Percentiles rank a stretch among this genome's conserved stretches.
These are phyloP conservation scores for Xylaria multiplex DNA, from an alignment of 2,329 filamentous ascomycete species.

Conservation along the genomic window DNA sequence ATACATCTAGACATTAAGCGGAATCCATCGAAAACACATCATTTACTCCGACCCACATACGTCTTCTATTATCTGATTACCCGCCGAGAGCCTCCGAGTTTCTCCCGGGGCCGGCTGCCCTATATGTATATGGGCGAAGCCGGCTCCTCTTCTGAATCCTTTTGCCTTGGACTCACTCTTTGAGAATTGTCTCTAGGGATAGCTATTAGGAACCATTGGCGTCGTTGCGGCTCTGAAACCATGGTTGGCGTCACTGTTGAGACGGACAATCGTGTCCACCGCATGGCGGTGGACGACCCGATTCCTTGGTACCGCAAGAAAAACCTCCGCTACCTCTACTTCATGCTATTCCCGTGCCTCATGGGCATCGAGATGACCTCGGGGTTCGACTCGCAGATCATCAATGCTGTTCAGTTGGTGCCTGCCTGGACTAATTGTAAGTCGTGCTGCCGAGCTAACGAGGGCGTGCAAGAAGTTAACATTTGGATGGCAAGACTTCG, in stretches of 20 bases:
- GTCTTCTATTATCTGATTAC: conserved; percentile 44
- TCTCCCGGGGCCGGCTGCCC: conserved; percentile 39
- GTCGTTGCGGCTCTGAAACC: conserved; percentile 32
- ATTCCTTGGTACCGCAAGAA: conserved; percentile 65
- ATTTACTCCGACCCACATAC: conserved; percentile 38
- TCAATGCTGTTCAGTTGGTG: conserved; percentile 53
- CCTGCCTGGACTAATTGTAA: conserved; percentile 51
- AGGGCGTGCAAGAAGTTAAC: conserved; percentile 9
- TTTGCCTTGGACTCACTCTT: conserved; percentile 25
- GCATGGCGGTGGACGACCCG: conserved; percentile 54
- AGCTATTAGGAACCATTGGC: not conserved
- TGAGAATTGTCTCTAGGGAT: conserved; percentile 11
- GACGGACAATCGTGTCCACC: conserved; percentile 51
- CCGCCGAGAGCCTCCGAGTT: conserved; percentile 42
- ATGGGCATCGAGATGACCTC: conserved; percentile 71
- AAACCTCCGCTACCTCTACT: conserved; percentile 64
- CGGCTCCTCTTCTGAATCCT: conserved; percentile 25
- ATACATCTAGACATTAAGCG: conserved; percentile 38
- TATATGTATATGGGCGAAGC: conserved; percentile 39
- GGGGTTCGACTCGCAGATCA: conserved; percentile 62
- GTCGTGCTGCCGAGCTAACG: conserved; percentile 28
- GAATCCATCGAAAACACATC: conserved; percentile 29
- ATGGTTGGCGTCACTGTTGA: conserved; percentile 44
- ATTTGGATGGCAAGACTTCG: conserved; percentile 42
- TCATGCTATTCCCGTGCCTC: conserved; percentile 65